Evolutionary conservation across 2,329 filamentous ascomycete genomes (phyloP), one percentile per base, ranked within the genome.

Genomic region (Colletotrichum sp.): DNA sequence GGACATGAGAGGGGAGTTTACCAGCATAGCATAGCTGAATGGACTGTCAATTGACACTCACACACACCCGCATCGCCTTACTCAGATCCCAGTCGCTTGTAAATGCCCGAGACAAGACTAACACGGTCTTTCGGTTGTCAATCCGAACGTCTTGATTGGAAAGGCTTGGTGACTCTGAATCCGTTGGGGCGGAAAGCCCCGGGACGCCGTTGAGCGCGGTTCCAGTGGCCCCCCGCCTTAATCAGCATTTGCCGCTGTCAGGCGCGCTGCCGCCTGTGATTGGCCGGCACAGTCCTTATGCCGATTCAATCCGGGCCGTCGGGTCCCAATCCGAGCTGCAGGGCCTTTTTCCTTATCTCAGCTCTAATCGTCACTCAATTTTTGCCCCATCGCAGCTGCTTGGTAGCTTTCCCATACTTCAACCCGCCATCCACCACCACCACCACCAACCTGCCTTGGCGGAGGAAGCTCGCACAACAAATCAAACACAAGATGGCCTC

Each of bases 401-500:
- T n/a, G 32, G 30, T 39, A 9, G 16, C 30, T 18, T 3, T 24
- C 39, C 18, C 52, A 34, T 67, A 30, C 48, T 66, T 12, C 48
- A 57, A 39, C 28, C 48, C 52, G 36, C 60, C 39, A 68, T 22
- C 36, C 34, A 28, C 30, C 69, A 55, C 22, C 30, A 55, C 59
- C 22, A 18, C 12, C 36, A 32, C 48, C 22, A n/a, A n/a, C 30
- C 48, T 18, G 59, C 67, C 9, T 32, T 52, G 34, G 59, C 60
- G 36, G 26, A 63, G 57, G 32, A 39, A 30, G 5, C 28, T 22
- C 16, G 8, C 55, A 36, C 28, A 52, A 30, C 6, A 22, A 36
- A 10, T 22, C 52, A 32, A n/a, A 34, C 30, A 34, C 44, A 64
- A 65, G 34, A 88, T 88, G 86, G 81, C 85, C 26, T 85, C 84